Evolutionary conservation across 371 early-diverging fungal genomes (phyloP).

Genomic region (Mucor indicus): DNA sequence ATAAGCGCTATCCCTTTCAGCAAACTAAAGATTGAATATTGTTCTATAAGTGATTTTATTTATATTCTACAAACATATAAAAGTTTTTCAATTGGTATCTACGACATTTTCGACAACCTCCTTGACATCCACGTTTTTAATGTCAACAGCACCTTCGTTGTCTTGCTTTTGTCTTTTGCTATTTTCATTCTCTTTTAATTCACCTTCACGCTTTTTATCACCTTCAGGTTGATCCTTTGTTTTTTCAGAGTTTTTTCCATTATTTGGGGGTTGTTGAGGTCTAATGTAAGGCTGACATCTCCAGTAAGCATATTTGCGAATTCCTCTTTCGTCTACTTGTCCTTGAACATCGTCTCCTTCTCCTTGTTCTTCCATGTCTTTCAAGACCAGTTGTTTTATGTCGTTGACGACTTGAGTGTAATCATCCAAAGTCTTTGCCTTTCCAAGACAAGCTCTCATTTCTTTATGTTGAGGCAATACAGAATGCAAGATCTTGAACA

Average conservation of each 20-base stretch:
- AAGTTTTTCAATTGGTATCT: too few species aligned
- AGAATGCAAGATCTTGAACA: conserved; percentile 93
- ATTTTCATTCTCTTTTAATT: conserved; percentile 5
- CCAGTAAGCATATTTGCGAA: conserved; percentile 72
- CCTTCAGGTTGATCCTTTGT: conserved; percentile 15
- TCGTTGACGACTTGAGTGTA: conserved; percentile 52
- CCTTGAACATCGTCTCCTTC: conserved; percentile 33
- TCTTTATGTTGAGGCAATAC: conserved; percentile 79
- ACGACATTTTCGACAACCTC: too few species aligned
- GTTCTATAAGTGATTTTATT: too few species aligned
- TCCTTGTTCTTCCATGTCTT: conserved; percentile 36
- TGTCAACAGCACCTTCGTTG: background rate
- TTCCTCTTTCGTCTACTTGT: conserved; percentile 55
- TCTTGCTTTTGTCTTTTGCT: conserved; percentile 16
- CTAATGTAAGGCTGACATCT: conserved; percentile 71
- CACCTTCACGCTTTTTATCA: conserved; percentile 10
- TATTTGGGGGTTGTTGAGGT: conserved; percentile 40
- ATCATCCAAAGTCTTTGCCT: conserved; percentile 60
- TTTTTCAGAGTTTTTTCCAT: conserved; percentile 16
- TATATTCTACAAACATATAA: too few species aligned
- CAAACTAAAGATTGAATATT: too few species aligned
- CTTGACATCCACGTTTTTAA: too few species aligned
- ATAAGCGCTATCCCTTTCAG: too few species aligned
- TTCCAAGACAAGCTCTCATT: conserved; percentile 69
- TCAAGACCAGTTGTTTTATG: conserved; percentile 58